Evolutionary conservation across 2,329 filamentous ascomycete species (phyloP), one percentile per base, ranked within the genome.

Genomic region (Mycosphaerelloides madeirae): DNA sequence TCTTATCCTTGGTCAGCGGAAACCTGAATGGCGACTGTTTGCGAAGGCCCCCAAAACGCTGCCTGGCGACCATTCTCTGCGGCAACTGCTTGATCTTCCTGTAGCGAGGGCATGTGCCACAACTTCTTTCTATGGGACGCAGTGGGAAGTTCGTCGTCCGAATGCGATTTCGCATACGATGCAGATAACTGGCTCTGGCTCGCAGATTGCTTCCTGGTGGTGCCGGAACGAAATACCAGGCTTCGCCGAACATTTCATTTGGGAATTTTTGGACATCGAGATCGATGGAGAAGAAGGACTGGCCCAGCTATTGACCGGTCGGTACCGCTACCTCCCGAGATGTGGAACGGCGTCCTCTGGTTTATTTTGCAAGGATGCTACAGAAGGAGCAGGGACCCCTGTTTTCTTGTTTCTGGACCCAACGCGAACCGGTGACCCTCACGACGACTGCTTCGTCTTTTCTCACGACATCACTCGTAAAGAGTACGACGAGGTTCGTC

Each of bases 351-450:
- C 80, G 0, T 70, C 64, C 16, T 68, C 71, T 13, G 73, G 73
- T 41, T 59, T 84, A 16, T 81, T 83, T 59, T 74, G 71, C 53
- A 71, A 64, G 22, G 40, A 39, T 15, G 35, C 49, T 39, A 13
- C 43, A 19, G 29, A 55, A 19, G 19, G 18, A 7, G 38, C 42
- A 6, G 46, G 47, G 3, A 41, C 53, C 38, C 56, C 66, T 1
- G 42, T 81, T 0, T 84, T 73, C 51, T 60, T 84, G 2, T 83
- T 82, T 54, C 63, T 80, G 3, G 78, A 84, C 42, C 75, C 79
- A 0, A 64, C 69, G 4, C 70, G 71, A 13, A 67, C 74, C 29
- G 73, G 73, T 1, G 59, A 72, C 20, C 60, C 69, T 0, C 56
- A 65, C 0, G 44, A 72, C 4, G 79, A 84, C 55, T 60, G 59